A percentile compares a stretch with the other conserved stretches of the same genome.
These are phyloP conservation scores for Curvularia sp. DNA, from an alignment of 2,329 filamentous ascomycete species.

Conservation along the genomic window DNA sequence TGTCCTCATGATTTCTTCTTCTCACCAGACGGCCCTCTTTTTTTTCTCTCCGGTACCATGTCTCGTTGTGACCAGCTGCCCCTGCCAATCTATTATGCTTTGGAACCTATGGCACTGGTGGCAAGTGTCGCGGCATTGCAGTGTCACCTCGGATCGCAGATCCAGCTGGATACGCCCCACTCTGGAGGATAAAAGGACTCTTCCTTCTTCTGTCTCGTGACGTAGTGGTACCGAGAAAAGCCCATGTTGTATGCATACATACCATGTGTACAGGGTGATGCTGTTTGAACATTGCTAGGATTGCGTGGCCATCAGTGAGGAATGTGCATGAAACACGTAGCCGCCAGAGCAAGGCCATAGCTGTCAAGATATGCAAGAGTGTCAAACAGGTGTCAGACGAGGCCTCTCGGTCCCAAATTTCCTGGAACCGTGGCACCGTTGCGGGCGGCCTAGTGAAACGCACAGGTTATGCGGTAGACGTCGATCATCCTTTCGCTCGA, in stretches of 20 bases:
- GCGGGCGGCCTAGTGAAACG: constrained; percentile 9
- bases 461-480: constrained; percentile 11
- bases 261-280: constrained; percentile 2
- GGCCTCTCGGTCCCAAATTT: constrained; percentile 9
- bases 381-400: constrained; percentile 18
- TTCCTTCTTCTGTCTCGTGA: constrained; percentile 6
- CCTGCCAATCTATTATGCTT: constrained; percentile 2
- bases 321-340: constrained; percentile 15
- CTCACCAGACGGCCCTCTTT: not conserved
- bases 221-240: not conserved
- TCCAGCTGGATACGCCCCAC: constrained; percentile 12
- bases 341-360: constrained; percentile 7
- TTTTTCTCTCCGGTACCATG: not conserved
- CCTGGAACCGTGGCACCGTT: constrained; percentile 6
- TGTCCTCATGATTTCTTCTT: constrained; percentile 1
- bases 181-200: not conserved
- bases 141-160: constrained; percentile 13
- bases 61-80: constrained; percentile 1
- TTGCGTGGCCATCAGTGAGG: constrained; percentile 1
- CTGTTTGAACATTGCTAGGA: constrained; percentile 5
- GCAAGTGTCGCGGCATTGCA: constrained; percentile 9
- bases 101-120: constrained; percentile 1
- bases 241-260: constrained; percentile 11
- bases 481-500: constrained; percentile 4
- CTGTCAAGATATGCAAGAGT: constrained; percentile 12